Base-by-base conservation (phyloP, 1,284 basidiomycete species). In the Cerrena zonata region DNA sequence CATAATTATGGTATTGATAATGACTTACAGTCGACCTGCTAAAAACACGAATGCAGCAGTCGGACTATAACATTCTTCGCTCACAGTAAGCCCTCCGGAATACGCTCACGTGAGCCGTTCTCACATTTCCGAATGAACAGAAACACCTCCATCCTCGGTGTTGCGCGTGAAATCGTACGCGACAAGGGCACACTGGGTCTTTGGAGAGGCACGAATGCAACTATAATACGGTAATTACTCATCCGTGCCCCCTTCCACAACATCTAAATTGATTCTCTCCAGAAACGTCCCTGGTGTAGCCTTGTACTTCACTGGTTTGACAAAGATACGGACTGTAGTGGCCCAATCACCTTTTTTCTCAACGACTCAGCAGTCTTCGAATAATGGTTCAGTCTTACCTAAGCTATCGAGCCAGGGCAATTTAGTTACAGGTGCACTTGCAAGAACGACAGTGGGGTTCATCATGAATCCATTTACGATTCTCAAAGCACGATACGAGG, bases 231-330 rank as follows among this genome's bases (percentile, higher is more conserved):
- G 92, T 80, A 58, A 13, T 30, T 15, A 24, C 38, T 36, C 11
- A 4, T 45, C 19, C 23, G 26, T 39, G 43, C 18, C 22, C 38
- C 7, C 36, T 25, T 19, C 34, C 50, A 30, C n/a, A n/a, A n/a
- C n/a, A 25, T 24, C 43, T 26, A 39, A 21, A n/a, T 38, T 23
- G 22, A 23, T 49, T 21, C n/a, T 11, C 42, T 45, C 27, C 60
- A 94, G 92, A 41, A 96, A 95, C 64, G 85, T 96, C 2, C 94
- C 94, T 0, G 94, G 94, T 5, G 90, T 96, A 7, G 93, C 93
- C 2, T 68, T 94, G 48, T 96, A 96, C 72, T 91, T 96, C 74
- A 91, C 94, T 10, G 78, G 84, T 45, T 73, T 96, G 38, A 91
- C 87, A 10, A 81, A 91, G 55, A 72, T 94, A 40, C 84, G 94